Percentiles rank a stretch among this genome's conserved stretches.
phyloP scores from a whole-genome alignment of 2,329 filamentous ascomycete species.

The Colletotrichum sp. region DNA sequence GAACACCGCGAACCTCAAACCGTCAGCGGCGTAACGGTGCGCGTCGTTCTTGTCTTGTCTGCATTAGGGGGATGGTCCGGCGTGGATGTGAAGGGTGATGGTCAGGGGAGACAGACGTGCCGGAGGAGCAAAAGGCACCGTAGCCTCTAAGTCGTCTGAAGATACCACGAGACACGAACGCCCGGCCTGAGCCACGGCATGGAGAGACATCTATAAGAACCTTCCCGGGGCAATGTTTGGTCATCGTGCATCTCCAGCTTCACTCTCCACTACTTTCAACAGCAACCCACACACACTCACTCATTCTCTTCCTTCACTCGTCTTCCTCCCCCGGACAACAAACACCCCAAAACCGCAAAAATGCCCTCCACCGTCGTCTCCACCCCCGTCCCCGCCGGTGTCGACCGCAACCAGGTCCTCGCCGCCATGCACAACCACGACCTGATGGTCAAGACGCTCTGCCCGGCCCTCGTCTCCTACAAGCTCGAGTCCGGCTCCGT shows the following conservation, averaged over 20 bases:
- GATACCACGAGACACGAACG: not conserved
- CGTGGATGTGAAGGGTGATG: not conserved
- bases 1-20: not conserved
- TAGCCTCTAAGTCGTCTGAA: not conserved
- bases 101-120: not conserved
- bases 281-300: not conserved
- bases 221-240: not conserved
- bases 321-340: not conserved
- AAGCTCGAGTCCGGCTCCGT: conserved; percentile 14
- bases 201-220: conserved; percentile 16
- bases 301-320: not conserved
- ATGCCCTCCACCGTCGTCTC: conserved; percentile 10
- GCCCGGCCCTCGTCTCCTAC: conserved; percentile 16
- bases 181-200: not conserved
- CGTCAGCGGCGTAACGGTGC: conserved; percentile 8
- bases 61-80: not conserved
- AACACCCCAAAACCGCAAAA: not conserved
- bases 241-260: not conserved
- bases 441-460: conserved; percentile 21
- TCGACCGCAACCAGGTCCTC: conserved; percentile 1
- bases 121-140: not conserved
- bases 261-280: not conserved
- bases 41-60: not conserved
- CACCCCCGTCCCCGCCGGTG: conserved; percentile 19
- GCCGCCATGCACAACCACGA: conserved; percentile 19